Base-by-base conservation (phyloP, 73 alveolate genomes). In the Breviolum minutum region DNA sequence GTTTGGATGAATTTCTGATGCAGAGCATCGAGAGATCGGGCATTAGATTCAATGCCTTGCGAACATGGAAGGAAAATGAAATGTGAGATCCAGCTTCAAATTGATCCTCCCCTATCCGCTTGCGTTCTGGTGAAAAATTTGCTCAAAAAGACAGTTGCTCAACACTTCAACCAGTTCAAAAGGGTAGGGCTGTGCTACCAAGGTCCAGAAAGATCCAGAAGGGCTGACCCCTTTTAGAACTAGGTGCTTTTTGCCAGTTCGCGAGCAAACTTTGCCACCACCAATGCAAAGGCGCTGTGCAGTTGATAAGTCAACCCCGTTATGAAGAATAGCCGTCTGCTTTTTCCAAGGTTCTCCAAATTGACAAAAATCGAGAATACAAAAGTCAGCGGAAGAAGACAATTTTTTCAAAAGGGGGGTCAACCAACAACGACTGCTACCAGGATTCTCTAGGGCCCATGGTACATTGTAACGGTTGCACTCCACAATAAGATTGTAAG, bases 301-400 rank as follows among this genome's bases (percentile, higher is more conserved):
- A 7, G 29, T 30, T 20, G 74, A 61, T 4, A 84, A 30, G 26
- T 84, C 94, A 24, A 84, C 24, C 74, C 19, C 19, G 12, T 61
- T 14, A 27, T 13, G 63, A 0, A 84, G 74, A 10, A 84, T 30
- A 0, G 61, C 60, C 0, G 76, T 84, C 17, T 54, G 94, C 7
- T 84, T 84, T 13, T 68, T 19, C 94, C 94, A 84, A 9, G 77
- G 94, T 26, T 60, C 94, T 8, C 76, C 77, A 22, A 14, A 84
- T 30, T 84, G 76, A 24, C 94, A 84, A 77, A 61, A 84, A 62
- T 84, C 77, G 5, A 84, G 24, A 12, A 24, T 26, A 10, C 48
- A 22, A 30, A 17, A 22, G 26, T 24, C 6, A 24, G 27, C 14
- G 2, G 17, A 10, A 5, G 14, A 10, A 10, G 12, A 30, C 48